Base-by-base conservation (phyloP, 306 rosid species). In the Cyclanthera cordifolia region DNA sequence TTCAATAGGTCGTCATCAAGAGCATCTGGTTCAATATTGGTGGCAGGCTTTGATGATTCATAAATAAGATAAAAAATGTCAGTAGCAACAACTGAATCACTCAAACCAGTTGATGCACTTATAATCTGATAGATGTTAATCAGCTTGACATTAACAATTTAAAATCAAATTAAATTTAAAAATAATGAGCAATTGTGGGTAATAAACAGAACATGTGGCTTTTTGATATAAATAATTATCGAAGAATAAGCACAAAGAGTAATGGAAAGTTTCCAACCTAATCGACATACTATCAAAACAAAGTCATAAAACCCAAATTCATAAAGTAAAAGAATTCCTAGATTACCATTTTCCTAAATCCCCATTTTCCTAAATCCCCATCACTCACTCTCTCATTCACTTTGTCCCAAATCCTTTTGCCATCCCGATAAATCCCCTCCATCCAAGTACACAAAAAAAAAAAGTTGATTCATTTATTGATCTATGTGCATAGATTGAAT, bases 41-140 rank as follows among this genome's bases (percentile, higher is more conserved):
- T 77, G 45, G 90, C 90, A 19, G 86, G 83, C 78, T 89, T 86
- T 79, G 95, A 92, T 79, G 95, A 92, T 70, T 93, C 96, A 77
- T 93, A 93, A 63, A 93, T 64, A 53, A 93, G 99, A 56, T 87
- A 95, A 64, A 95, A 87, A 72, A 93, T 93, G 51, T 96, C 99
- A 74, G 99, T 93, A 64, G 96, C 94, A 83, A 93, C 95, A 74
- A 96, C 99, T 51, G 99, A 96, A 80, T 93, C 99, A 69, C 77
- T 93, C 84, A 93, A 85, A 73, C 99, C 95, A 75, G 91, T 69
- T 43, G 99, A 93, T 78, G 91, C 88, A 76, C 91, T 93, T 47
- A 93, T 93, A 74, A 86, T 78, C 11, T 96, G 90, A 77, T 93
- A 93, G 70, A 87, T 83, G 82, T 87, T 91, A 58, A 93, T 85